Evolutionary conservation across 2,329 filamentous ascomycete species (phyloP).

Genomic region (Botrytis elliptica): DNA sequence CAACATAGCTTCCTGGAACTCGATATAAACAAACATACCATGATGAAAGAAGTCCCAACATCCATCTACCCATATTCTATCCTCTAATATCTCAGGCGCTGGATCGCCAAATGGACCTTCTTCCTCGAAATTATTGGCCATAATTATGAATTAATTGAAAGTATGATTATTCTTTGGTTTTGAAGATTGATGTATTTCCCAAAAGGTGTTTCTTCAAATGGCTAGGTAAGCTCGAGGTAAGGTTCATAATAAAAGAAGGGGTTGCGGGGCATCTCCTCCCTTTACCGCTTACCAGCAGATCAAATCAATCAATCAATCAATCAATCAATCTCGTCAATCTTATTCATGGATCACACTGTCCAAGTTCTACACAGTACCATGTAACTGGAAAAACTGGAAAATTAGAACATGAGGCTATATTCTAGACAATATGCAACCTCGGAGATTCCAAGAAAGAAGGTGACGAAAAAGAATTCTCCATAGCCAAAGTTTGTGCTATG

Average conservation of each 20-base stretch:
- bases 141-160: slow-evolving; percentile 16
- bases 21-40: slow-evolving; percentile 51
- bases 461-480: slow-evolving; percentile 8
- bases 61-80: slow-evolving; percentile 95
- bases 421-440: not conserved
- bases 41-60: slow-evolving; percentile 99
- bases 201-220: not conserved
- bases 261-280: slow-evolving; percentile 2
- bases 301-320: slow-evolving; percentile 1
- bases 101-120: slow-evolving; percentile 35
- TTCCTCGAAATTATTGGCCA: slow-evolving; percentile 26
- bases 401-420: not conserved
- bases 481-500: not conserved
- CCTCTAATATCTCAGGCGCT: slow-evolving; percentile 46
- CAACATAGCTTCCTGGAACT: not conserved
- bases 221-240: not conserved
- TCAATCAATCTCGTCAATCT: not conserved
- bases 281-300: slow-evolving; percentile 12
- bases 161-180: not conserved
- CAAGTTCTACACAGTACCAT: not conserved
- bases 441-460: not conserved
- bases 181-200: not conserved
- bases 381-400: not conserved
- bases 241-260: not conserved
- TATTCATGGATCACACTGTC: not conserved